Conservation (phyloP, 2,329 filamentous ascomycete species). For the Acrocalymma vagum region DNA sequence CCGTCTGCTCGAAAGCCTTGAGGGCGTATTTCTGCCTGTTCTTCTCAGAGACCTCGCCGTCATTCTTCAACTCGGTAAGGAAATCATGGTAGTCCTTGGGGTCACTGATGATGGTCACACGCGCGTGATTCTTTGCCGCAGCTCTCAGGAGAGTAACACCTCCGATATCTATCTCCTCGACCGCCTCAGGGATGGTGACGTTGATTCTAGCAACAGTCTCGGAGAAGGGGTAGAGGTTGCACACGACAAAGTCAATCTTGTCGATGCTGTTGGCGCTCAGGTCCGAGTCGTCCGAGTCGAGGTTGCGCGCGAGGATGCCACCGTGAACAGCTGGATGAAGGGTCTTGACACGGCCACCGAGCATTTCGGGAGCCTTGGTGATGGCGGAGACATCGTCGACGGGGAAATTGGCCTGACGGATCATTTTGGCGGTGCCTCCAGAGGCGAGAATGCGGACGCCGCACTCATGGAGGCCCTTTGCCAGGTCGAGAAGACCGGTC, state of each 20-base stretch:
- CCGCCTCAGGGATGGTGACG: conserved; percentile 94
- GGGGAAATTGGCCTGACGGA: conserved; percentile 92
- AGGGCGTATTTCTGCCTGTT: conserved; percentile 90
- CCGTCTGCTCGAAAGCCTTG: conserved; percentile 98
- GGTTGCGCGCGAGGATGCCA: conserved; percentile 90
- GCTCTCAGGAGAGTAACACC: conserved; percentile 96
- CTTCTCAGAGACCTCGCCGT: conserved; percentile 83
- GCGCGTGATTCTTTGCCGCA: conserved; percentile 95
- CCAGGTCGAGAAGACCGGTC: conserved; percentile 67
- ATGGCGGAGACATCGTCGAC: conserved; percentile 99
- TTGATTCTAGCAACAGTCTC: conserved; percentile 97
- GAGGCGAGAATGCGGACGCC: conserved; percentile 77
- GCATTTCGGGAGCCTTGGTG: conserved; percentile 94
- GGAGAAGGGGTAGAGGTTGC: conserved; percentile 99
- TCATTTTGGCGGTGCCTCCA: conserved; percentile 94
- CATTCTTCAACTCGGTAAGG: conserved; percentile 81
- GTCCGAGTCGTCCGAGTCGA: conserved; percentile 96
- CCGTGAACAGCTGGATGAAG: conserved; percentile 88
- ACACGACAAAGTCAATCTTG: conserved; percentile 65
- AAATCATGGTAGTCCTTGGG: conserved; percentile 94
- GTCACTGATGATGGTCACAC: conserved; percentile 95
- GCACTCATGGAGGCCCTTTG: conserved; percentile 47
- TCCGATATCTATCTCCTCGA: conserved; percentile 97
- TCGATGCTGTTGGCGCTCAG: conserved; percentile 64
- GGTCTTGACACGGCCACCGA: conserved; percentile 91